Evolutionary conservation across 2,329 filamentous ascomycete species (phyloP).

Genomic region (Triangularia verruculosa): DNA sequence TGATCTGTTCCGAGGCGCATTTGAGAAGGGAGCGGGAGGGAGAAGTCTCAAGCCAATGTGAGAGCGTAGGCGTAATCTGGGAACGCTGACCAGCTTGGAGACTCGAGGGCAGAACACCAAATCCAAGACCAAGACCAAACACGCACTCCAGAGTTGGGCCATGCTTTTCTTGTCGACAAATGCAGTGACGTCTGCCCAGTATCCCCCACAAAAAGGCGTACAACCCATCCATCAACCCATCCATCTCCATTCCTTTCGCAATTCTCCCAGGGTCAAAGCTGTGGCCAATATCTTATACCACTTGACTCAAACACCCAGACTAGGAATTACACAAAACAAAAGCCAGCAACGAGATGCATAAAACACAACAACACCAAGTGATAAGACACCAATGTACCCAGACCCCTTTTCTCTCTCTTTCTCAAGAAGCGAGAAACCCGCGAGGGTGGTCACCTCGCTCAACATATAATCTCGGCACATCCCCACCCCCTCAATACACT

Average conservation of each 20-base stretch:
- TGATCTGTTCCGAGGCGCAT: background rate
- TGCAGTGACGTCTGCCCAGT: background rate
- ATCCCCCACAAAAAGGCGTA: background rate
- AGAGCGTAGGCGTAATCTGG: background rate
- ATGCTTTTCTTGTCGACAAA: background rate
- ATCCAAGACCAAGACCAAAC: background rate
- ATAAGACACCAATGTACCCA: too few species aligned
- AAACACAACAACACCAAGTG: too few species aligned
- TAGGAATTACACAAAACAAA: too few species aligned
- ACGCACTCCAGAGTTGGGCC: background rate
- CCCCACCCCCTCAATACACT: too few species aligned
- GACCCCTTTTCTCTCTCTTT: too few species aligned
- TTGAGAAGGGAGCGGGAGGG: background rate
- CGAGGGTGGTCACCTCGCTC: too few species aligned
- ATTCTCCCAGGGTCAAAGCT: background rate
- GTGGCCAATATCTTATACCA: background rate
- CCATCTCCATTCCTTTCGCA: background rate
- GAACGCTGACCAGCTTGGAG: constrained; percentile 1
- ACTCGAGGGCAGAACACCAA: background rate
- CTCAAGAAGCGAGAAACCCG: too few species aligned
- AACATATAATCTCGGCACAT: too few species aligned
- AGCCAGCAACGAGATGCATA: too few species aligned
- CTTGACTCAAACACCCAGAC: background rate
- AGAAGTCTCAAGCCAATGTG: background rate
- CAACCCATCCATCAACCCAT: background rate